Base-by-base conservation (phyloP, 495 filamentous ascomycete species). In the Xylaria flabelliformis region DNA sequence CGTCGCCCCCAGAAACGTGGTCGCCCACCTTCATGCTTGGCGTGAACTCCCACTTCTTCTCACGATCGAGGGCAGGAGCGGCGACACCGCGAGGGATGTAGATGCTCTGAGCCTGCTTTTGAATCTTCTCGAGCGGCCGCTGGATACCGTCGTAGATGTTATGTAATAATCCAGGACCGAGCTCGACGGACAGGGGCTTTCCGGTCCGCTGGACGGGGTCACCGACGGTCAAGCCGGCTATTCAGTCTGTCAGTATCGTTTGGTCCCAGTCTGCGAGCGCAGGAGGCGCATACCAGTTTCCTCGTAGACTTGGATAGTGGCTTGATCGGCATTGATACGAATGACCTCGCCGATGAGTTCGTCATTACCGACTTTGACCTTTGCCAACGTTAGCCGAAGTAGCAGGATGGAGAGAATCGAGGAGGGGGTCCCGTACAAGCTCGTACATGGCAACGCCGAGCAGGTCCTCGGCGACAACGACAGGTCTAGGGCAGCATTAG, bases 141-240 rank as follows among this genome's bases (percentile, higher is more conserved):
- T 99, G 96, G 76, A 99, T 98, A 80, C 96, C 96, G 80, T 99
- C 97, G 85, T 99, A 99, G 80, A 99, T 99, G 65, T 97, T 99
- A 85, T 98, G 95, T 90, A 99, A 93, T 83, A 99, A 83, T 77
- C 97, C 96, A 74, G 96, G 96, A 36, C 96, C 96, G 67, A 98
- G 90, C 83, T 99, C 97, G 80, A 99, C 96, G 61, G 95, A 97
- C 4, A 99, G 87, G 70, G 96, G 97, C 87, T 97, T 97, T 77
- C 94, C 93, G 19, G 96, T 97, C 73, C 94, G 89, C 42, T 85
- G 69, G 67, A 99, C 97, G 58, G 96, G 96, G 78, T 99, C 96
- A 76, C 97, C 96, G 77, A 99, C 95, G 61, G 91, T 97, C 74
- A 99, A 90, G 82, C 96, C 96, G 85, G 94, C 97, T 95, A 75